These are phyloP conservation scores for Penicillium sp. DNA, from an alignment of 2,329 filamentous ascomycete species.

Conservation along the genomic window DNA sequence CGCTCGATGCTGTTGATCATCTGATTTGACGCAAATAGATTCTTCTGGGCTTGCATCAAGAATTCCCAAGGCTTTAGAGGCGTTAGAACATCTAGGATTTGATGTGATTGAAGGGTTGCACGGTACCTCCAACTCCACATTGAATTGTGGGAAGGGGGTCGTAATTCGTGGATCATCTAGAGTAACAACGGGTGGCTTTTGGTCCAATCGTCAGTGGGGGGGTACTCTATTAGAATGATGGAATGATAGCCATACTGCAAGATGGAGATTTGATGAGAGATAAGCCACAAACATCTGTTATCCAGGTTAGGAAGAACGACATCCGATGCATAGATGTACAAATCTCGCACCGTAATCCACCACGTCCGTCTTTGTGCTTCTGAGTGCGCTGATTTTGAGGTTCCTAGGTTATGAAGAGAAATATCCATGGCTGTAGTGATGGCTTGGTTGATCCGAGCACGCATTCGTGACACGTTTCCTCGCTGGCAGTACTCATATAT, in stretches of 20 bases:
- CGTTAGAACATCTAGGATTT: neutral
- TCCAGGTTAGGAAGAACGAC: neutral
- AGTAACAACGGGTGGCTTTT: slow-evolving; percentile 21
- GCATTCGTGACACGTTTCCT: slow-evolving; percentile 24
- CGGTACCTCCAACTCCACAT: slow-evolving; percentile 17
- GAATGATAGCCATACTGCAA: slow-evolving; percentile 11
- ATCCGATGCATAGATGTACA: neutral
- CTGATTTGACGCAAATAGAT: slow-evolving; percentile 12
- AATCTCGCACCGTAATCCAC: slow-evolving; percentile 26
- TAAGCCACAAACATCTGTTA: slow-evolving; percentile 20
- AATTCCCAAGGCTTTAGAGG: slow-evolving; percentile 22
- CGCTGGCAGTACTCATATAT: slow-evolving; percentile 27
- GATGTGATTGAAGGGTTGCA: neutral
- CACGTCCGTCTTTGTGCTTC: slow-evolving; percentile 25
- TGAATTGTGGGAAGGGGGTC: slow-evolving; percentile 23
- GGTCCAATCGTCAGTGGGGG: neutral
- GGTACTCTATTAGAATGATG: neutral
- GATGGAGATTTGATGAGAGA: slow-evolving; percentile 19
- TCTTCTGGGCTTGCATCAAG: slow-evolving; percentile 20
- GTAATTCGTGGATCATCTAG: slow-evolving; percentile 22
- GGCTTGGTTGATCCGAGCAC: slow-evolving; percentile 24
- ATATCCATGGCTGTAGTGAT: slow-evolving; percentile 27
- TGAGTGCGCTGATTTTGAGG: slow-evolving; percentile 4
- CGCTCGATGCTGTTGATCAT: slow-evolving; percentile 16
- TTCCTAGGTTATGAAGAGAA: slow-evolving; percentile 17